Base-by-base conservation (phyloP, 2,329 filamentous ascomycete species). In the Diaporthe sp. region DNA sequence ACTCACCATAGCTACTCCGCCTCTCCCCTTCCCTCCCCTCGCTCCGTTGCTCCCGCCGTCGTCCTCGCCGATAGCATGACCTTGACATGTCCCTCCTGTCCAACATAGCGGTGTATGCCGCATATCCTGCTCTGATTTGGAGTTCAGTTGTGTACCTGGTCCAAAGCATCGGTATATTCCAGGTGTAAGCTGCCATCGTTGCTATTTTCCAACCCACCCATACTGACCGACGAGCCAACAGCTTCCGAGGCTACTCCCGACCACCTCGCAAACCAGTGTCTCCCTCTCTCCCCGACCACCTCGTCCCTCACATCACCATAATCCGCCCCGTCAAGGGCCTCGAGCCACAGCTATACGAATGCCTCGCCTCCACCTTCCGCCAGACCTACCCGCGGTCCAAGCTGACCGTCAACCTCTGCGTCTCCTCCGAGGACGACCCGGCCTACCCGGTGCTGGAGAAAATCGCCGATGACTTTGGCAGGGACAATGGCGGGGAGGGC, bases 301-400 rank as follows among this genome's bases (percentile, higher is more conserved):
- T 92, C 51, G 87, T 95, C 4, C 96, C 96, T 22, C 92, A 94
- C 84, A 89, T 99, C 79, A 98, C 97, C 42, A 89, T 98, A 75
- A 95, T 99, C 78, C 94, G 97, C 3, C 97, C 97, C 0, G 93
- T 98, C 77, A 98, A 98, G 84, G 97, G 96, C 75, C 88, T 97
- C 72, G 97, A 98, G 82, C 94, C 95, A 5, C 91, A 92, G 77
- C 91, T 98, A 32, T 98, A 97, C 87, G 94, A 98, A 80, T 98
- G 97, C 80, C 92, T 99, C 53, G 93, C 94, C 39, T 93, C 96
- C 7, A 94, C 93, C 2, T 96, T 98, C 81, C 91, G 87, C 61
- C 96, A 98, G 82, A 88, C 91, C 71, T 98, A 98, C 81, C 94
- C 96, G 1, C 83, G 81, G 47, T 88, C 93, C 79, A 95, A 93